These are phyloP conservation scores for Theobroma cacao DNA, from an alignment of 345 rosid species.

Conservation along the genomic window DNA sequence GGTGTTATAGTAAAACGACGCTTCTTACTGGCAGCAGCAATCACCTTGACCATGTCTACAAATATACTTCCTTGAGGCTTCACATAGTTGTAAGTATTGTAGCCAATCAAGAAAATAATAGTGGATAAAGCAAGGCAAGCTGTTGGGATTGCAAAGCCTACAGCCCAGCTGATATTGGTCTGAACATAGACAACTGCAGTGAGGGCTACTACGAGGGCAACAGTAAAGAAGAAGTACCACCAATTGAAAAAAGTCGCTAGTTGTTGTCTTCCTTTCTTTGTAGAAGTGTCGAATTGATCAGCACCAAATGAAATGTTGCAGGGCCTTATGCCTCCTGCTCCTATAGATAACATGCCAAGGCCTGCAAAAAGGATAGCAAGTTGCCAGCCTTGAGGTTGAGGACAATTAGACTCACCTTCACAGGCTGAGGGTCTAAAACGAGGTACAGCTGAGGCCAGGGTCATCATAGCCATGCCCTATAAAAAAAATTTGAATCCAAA, in stretches of 20 bases:
- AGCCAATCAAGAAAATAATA: slow-evolving; percentile 52
- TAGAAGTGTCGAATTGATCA: slow-evolving; percentile 61
- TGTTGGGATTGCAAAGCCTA: slow-evolving; percentile 65
- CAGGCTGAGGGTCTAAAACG: slow-evolving; percentile 47
- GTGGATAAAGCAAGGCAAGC: slow-evolving; percentile 48
- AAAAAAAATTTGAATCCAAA: not conserved
- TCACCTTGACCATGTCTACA: slow-evolving; percentile 48
- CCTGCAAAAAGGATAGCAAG: slow-evolving; percentile 40
- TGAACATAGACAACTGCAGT: slow-evolving; percentile 64
- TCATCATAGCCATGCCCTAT: slow-evolving; percentile 62
- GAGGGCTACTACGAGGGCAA: slow-evolving; percentile 53
- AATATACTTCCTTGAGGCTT: slow-evolving; percentile 62
- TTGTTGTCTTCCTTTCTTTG: slow-evolving; percentile 47
- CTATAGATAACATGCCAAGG: slow-evolving; percentile 53
- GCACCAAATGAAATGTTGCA: slow-evolving; percentile 86
- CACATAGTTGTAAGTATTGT: slow-evolving; percentile 37
- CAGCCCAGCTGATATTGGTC: slow-evolving; percentile 61
- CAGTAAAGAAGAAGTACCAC: slow-evolving; percentile 78
- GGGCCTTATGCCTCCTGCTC: slow-evolving; percentile 73
- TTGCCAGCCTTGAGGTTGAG: slow-evolving; percentile 42
- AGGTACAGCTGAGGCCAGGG: slow-evolving; percentile 49
- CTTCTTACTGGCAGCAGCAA: slow-evolving; percentile 44
- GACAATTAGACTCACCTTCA: slow-evolving; percentile 26
- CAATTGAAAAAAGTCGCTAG: slow-evolving; percentile 74
- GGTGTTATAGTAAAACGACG: slow-evolving; percentile 5